These are phyloP conservation scores for Amylostereum areolatum DNA, from an alignment of 1,284 basidiomycete genomes.

Conservation along the genomic window DNA sequence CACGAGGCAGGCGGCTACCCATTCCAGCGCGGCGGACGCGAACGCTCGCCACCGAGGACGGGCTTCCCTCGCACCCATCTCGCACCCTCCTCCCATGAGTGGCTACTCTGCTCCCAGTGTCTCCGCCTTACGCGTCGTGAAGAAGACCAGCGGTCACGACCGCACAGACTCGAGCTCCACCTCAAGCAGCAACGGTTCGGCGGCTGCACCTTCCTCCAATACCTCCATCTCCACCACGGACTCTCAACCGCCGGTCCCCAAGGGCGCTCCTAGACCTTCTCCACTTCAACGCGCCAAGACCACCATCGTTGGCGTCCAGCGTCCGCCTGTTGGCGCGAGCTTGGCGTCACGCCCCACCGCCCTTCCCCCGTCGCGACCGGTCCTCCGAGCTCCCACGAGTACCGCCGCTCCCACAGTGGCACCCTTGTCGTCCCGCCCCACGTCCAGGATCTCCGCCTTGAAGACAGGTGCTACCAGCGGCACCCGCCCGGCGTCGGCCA, in stretches of 20 bases:
- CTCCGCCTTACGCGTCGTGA: slow-evolving; percentile 42
- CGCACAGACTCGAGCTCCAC: not conserved
- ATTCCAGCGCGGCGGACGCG: not conserved
- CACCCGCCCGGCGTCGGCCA: too few species aligned
- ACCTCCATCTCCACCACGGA: not conserved
- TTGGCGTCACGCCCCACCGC: not conserved
- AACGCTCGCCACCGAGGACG: slow-evolving; percentile 4
- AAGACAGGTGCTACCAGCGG: too few species aligned
- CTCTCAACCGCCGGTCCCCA: not conserved
- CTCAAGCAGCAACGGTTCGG: not conserved
- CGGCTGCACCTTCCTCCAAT: not conserved
- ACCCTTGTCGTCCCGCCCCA: too few species aligned
- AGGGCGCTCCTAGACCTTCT: not conserved
- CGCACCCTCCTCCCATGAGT: slow-evolving; percentile 12
- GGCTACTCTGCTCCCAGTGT: slow-evolving; percentile 12
- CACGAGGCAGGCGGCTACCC: too few species aligned
- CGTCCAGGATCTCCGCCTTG: too few species aligned
- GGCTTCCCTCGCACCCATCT: slow-evolving; percentile 16
- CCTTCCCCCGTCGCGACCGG: too few species aligned
- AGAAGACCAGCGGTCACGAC: slow-evolving; percentile 25
- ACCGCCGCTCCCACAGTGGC: too few species aligned
- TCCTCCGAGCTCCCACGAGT: too few species aligned
- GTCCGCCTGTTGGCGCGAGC: slow-evolving; percentile 10
- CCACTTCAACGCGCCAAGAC: slow-evolving; percentile 1
- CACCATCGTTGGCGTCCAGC: slow-evolving; percentile 16